Evolutionary conservation across 2,329 filamentous ascomycete genomes (phyloP).

Genomic region (Talaromyces rugulosus): DNA sequence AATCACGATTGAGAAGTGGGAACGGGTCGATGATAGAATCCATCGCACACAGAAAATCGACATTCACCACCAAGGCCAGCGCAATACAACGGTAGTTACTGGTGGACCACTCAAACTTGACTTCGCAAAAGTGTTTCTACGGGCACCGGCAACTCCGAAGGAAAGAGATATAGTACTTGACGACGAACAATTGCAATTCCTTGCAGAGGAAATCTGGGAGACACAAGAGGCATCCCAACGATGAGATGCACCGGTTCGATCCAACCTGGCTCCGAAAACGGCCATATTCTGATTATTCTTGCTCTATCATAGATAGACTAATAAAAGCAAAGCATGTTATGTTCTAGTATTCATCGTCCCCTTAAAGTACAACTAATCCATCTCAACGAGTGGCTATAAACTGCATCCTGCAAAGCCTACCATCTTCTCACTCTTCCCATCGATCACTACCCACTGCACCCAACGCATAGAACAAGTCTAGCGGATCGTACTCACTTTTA

Average conservation of each 20-base stretch:
- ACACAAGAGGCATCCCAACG: neutral
- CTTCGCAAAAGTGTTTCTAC: neutral
- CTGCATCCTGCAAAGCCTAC: neutral
- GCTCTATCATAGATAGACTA: too few relatives aligned
- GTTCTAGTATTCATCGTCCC: too few relatives aligned
- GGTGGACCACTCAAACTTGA: neutral
- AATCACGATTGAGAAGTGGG: neutral
- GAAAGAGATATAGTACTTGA: neutral
- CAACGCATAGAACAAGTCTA: constrained; percentile 37
- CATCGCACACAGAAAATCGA: neutral
- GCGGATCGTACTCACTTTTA: constrained; percentile 42
- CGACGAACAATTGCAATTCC: neutral
- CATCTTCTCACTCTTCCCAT: constrained; percentile 21
- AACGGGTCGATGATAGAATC: neutral
- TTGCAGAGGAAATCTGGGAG: neutral
- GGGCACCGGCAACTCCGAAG: neutral
- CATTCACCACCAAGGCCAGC: neutral
- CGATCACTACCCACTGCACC: constrained; percentile 36
- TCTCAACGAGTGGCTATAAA: too few relatives aligned
- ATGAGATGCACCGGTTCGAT: neutral
- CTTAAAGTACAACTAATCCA: too few relatives aligned
- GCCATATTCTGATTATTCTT: too few relatives aligned
- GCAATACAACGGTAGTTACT: neutral
- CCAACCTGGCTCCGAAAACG: too few relatives aligned
- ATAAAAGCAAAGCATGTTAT: too few relatives aligned